phyloP scores from a whole-genome alignment of 139 green algal genomes.

The Haematococcus lacustris region DNA sequence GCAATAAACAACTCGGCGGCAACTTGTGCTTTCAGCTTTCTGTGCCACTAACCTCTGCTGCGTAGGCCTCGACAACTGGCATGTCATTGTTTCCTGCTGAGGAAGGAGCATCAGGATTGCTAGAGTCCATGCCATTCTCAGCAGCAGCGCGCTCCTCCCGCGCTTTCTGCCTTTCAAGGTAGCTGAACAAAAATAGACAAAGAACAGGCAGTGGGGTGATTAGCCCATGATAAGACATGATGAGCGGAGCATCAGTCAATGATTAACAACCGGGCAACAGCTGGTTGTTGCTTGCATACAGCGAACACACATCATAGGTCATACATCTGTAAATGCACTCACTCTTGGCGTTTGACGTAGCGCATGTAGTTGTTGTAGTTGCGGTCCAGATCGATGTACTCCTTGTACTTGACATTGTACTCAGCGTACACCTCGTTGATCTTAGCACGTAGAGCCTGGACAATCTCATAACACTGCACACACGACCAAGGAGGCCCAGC shows the following conservation, averaged over 20 bases:
- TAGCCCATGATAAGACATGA: no score
- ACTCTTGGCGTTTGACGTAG: slow-evolving; percentile 18
- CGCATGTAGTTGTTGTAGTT: slow-evolving; percentile 30
- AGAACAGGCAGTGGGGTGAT: no score
- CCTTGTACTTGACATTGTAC: slow-evolving; percentile 34
- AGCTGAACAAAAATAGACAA: slow-evolving; percentile 1
- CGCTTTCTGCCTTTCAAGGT: slow-evolving; percentile 25
- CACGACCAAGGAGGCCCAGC: not conserved
- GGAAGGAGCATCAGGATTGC: not conserved
- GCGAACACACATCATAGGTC: no score
- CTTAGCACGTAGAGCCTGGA: slow-evolving; percentile 26
- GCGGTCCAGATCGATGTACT: slow-evolving; percentile 34
- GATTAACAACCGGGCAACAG: no score
- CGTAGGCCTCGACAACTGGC: slow-evolving; percentile 17
- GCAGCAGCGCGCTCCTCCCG: slow-evolving; percentile 18
- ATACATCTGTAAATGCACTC: no score
- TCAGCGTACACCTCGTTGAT: slow-evolving; percentile 28
- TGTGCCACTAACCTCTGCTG: slow-evolving; percentile 29
- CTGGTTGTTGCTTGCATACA: no score
- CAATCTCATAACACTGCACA: slow-evolving; percentile 19
- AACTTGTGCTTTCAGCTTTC: no score
- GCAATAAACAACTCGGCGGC: no score
- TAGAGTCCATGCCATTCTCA: slow-evolving; percentile 8
- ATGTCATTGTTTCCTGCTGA: not conserved
- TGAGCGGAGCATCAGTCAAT: no score